Evolutionary conservation across 2,329 filamentous ascomycete genomes (phyloP).

Genomic region (Sporothrix brunneoviolacea): DNA sequence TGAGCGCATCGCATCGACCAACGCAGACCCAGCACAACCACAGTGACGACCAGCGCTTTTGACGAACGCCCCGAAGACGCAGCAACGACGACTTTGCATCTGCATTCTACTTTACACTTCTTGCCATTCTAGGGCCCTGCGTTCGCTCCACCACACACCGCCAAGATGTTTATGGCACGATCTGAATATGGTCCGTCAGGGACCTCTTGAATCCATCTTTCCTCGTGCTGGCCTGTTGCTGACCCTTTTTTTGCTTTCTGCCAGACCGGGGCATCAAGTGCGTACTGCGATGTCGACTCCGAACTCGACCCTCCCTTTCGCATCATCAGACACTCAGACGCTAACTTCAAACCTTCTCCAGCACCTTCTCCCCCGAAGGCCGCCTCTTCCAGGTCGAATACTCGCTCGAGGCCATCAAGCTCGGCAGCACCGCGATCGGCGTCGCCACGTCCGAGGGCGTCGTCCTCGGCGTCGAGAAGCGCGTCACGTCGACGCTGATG

Average conservation of each 20-base stretch:
- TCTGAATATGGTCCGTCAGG: constrained; percentile 85
- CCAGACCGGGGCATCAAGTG: constrained; percentile 97
- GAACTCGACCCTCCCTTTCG: constrained; percentile 14
- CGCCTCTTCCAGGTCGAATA: constrained; percentile 99
- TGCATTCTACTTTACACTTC: not conserved
- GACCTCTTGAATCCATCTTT: constrained; percentile 14
- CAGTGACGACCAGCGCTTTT: not conserved
- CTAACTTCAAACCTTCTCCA: constrained; percentile 28
- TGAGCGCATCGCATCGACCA: constrained; percentile 10
- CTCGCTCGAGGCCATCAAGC: constrained; percentile 99
- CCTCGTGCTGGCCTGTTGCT: not conserved
- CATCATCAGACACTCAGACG: not conserved
- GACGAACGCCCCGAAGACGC: not conserved
- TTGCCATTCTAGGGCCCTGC: constrained; percentile 12
- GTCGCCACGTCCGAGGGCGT: constrained; percentile 94
- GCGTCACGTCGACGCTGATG: constrained; percentile 93
- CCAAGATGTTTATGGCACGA: constrained; percentile 98
- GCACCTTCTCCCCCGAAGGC: constrained; percentile 98
- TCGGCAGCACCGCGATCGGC: constrained; percentile 95
- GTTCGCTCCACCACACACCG: constrained; percentile 27
- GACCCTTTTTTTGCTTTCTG: constrained; percentile 2
- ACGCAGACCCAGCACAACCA: not conserved
- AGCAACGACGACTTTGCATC: not conserved
- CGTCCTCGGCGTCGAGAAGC: constrained; percentile 96
- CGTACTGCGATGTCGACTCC: constrained; percentile 27